These are phyloP conservation scores for Adansonia rubrostipa DNA, from an alignment of 441 rosid species.

Conservation along the genomic window DNA sequence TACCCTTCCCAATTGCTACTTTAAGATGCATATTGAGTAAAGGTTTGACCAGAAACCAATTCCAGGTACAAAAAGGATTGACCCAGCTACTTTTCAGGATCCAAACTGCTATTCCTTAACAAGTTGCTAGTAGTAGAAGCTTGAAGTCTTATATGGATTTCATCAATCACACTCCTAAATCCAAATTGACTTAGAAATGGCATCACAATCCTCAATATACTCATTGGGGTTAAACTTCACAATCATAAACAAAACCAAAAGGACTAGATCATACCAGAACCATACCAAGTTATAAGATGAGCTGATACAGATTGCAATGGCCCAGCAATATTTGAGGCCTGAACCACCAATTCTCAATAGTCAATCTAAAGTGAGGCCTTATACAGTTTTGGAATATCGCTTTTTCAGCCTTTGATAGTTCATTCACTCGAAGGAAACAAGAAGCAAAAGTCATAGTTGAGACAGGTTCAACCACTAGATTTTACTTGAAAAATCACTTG, in stretches of 20 bases:
- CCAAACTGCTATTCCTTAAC: neutral
- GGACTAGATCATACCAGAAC: neutral
- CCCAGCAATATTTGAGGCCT: slow-evolving; percentile 14
- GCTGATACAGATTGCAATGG: neutral
- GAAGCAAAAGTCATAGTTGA: slow-evolving; percentile 12
- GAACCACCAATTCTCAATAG: neutral
- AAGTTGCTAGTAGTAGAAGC: neutral
- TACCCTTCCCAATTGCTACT: slow-evolving; percentile 6
- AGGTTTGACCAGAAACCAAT: neutral
- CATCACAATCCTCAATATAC: neutral
- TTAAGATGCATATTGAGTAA: neutral
- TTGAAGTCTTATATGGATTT: slow-evolving; percentile 13
- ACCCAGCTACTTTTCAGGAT: neutral
- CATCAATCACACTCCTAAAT: slow-evolving; percentile 9
- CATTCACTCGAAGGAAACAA: slow-evolving; percentile 14
- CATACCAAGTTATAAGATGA: neutral
- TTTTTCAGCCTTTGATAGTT: slow-evolving; percentile 6
- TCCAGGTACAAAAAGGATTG: slow-evolving; percentile 5
- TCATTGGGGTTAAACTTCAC: neutral
- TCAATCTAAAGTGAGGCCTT: slow-evolving; percentile 4
- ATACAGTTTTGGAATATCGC: slow-evolving; percentile 4
- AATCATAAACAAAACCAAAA: neutral
- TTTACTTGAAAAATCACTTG: slow-evolving; percentile 14
- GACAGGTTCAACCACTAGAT: slow-evolving; percentile 9
- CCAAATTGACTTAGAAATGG: neutral